Evolutionary conservation across 2,329 filamentous ascomycete genomes (phyloP).

Genomic region (Aspergillus fischeri): DNA sequence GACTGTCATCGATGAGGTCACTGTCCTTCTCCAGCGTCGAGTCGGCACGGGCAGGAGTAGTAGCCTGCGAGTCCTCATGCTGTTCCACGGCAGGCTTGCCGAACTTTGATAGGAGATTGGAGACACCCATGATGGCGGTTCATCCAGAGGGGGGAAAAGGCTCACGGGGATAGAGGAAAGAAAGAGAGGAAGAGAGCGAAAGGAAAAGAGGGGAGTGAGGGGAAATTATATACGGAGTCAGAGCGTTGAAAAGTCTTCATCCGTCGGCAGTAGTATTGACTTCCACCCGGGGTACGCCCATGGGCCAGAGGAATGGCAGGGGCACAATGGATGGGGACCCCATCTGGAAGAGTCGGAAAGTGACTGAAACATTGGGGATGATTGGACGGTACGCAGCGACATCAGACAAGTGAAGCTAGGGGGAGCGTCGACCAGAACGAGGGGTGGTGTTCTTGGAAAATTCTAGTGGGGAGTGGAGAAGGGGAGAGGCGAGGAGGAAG

Average conservation of each 20-base stretch:
- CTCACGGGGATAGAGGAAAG: background rate
- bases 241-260: background rate
- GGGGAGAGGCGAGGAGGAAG: background rate
- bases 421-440: background rate
- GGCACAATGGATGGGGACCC: background rate
- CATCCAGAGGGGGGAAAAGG: conserved; percentile 1
- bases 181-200: conserved; percentile 3
- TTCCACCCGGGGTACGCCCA: background rate
- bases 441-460: background rate
- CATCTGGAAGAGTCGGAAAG: background rate
- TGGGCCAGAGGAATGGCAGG: background rate
- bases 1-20: conserved; percentile 36
- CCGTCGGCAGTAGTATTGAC: background rate
- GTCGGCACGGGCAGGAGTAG: conserved; percentile 31
- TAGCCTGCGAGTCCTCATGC: conserved; percentile 29
- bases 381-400: background rate
- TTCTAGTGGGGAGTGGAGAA: background rate
- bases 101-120: conserved; percentile 24
- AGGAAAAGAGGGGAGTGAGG: background rate
- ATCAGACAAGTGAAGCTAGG: background rate
- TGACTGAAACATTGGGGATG: background rate
- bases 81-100: conserved; percentile 26
- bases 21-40: conserved; percentile 32
- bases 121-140: conserved; percentile 26
- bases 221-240: background rate